phyloP scores from a whole-genome alignment of 768 basidiomycete species.

The Scleroderma citrinum region DNA sequence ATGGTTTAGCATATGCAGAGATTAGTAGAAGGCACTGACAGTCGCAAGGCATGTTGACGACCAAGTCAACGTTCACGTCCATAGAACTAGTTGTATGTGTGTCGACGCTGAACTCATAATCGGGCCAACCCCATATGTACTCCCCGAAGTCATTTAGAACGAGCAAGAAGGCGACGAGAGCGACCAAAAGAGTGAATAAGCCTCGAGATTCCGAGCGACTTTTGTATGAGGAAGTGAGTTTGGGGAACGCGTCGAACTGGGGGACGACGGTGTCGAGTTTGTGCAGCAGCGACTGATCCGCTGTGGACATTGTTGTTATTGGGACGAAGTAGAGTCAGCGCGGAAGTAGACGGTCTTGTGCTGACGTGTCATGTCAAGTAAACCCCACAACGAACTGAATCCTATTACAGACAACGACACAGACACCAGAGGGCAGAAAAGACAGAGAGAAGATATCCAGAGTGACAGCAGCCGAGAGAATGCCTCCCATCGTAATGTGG shows the following conservation, averaged over 20 bases:
- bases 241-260: slow-evolving; percentile 83
- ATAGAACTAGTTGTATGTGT: slow-evolving; percentile 51
- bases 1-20: neutral
- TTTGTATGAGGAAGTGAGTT: slow-evolving; percentile 78
- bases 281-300: slow-evolving; percentile 39
- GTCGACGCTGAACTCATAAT: slow-evolving; percentile 87
- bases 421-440: too few species aligned
- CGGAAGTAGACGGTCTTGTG: too few species aligned
- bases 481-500: too few species aligned
- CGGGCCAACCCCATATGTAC: slow-evolving; percentile 91
- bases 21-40: slow-evolving; percentile 51
- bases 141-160: slow-evolving; percentile 87
- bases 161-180: slow-evolving; percentile 60
- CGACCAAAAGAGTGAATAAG: slow-evolving; percentile 70
- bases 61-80: slow-evolving; percentile 87
- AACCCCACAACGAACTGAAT: too few species aligned
- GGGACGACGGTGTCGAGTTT: slow-evolving; percentile 63
- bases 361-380: too few species aligned
- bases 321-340: too few species aligned
- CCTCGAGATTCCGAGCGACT: slow-evolving; percentile 74
- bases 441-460: too few species aligned
- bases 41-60: slow-evolving; percentile 88
- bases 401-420: too few species aligned
- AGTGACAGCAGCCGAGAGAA: too few species aligned
- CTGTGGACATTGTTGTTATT: too few species aligned